Evolutionary conservation across 768 basidiomycete species (phyloP).

Genomic region (Kwoniella mangroviensis): DNA sequence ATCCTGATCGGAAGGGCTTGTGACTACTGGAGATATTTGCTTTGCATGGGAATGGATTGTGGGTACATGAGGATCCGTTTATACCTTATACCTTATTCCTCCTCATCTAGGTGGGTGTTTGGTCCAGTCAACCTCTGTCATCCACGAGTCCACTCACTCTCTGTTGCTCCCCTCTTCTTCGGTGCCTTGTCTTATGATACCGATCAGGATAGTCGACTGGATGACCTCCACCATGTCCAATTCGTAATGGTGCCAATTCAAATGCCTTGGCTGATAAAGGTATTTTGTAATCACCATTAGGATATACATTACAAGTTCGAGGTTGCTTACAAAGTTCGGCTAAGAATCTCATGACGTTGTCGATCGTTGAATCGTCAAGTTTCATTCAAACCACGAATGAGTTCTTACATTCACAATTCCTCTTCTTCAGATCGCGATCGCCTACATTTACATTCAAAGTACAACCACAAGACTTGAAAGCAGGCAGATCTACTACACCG

Average conservation of each 20-base stretch:
- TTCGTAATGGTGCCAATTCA: background rate
- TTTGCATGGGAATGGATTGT: background rate
- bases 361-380: background rate
- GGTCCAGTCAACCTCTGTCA: constrained; percentile 13
- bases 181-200: too few relatives aligned
- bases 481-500: too few relatives aligned
- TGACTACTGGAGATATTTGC: too few relatives aligned
- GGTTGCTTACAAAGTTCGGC: background rate
- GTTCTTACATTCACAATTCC: too few relatives aligned
- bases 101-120: too few relatives aligned
- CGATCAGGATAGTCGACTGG: background rate
- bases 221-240: background rate
- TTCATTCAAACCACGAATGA: background rate
- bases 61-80: background rate
- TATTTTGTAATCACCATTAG: background rate
- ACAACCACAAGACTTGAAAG: too few relatives aligned
- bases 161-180: too few relatives aligned
- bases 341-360: background rate
- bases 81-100: too few relatives aligned
- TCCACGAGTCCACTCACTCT: background rate
- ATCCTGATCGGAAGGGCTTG: too few relatives aligned
- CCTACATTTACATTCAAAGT: too few relatives aligned
- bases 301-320: too few relatives aligned
- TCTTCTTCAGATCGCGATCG: too few relatives aligned
- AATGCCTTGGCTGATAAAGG: background rate